Base-by-base conservation (phyloP, 1,139 yeast species). In the Yamadazyma oceani region DNA sequence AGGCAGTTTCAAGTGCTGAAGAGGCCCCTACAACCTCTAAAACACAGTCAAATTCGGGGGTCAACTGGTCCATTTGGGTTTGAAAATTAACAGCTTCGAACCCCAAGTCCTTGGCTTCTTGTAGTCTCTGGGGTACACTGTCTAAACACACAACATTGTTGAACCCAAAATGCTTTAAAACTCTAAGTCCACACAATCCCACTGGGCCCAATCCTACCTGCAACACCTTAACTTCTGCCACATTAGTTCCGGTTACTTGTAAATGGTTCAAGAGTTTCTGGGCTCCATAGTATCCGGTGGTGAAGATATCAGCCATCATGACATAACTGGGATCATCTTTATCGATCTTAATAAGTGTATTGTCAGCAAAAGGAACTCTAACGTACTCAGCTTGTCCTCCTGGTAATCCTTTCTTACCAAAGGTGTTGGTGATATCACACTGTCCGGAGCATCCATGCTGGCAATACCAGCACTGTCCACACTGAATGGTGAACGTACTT, bases 141-240 rank as follows among this genome's bases (percentile, higher is more conserved):
- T 78, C 84, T 8, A 78, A 70, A 17, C 75, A 78, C 27, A 73
- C 75, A 19, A 78, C 57, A 13, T 64, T 63, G 30, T 55, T 51
- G 48, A 75, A 67, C 5, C 81, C 82, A 43, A 68, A 61, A 38
- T 70, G 59, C 37, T 64, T 68, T 35, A 79, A 67, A 0, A 75
- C 62, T 19, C 69, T 58, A 34, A 78, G 60, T 0, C 78, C 78
- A 61, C 83, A 78, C 17, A 78, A 62, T 0, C 83, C 84, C 2
- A 80, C 86, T 0, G 86, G 86, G 1, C 86, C 86, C 13, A 80
- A 74, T 1, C 86, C 86, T 4, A 80, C 51, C 45, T 78, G 83
- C 29, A 78, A 58, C 3, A 78, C 57, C 4, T 68, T 57, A 21
- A 68, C 53, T 26, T 72, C 69, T 34, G 58, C 54, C 22, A 70